Conservation (phyloP, 345 rosid genomes). For the Leavenworthia alabamica region DNA sequence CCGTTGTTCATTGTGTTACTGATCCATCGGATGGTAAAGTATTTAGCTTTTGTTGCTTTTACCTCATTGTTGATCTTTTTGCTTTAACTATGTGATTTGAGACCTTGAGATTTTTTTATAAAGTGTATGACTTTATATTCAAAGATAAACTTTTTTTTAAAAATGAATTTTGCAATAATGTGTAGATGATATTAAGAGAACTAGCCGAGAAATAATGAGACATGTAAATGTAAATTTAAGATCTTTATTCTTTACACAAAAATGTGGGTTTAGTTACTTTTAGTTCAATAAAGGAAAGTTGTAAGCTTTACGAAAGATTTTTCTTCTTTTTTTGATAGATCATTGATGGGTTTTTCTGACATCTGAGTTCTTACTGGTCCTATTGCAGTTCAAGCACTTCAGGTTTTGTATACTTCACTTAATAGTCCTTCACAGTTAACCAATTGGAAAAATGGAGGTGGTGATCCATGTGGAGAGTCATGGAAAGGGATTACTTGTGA, state of each 20-base stretch:
- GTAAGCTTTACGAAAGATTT: constrained; percentile 13
- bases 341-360: neutral
- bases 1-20: constrained; percentile 38
- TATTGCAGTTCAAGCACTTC: constrained; percentile 81
- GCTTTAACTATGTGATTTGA: constrained; percentile 1
- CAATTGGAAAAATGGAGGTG: constrained; percentile 71
- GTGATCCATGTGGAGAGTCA: constrained; percentile 94
- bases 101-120: neutral
- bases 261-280: neutral
- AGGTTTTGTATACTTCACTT: constrained; percentile 66
- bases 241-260: neutral
- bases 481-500: constrained; percentile 91
- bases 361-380: constrained; percentile 7
- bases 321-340: constrained; percentile 12
- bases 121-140: constrained; percentile 20
- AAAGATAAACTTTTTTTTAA: neutral
- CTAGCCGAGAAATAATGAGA: constrained; percentile 13
- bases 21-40: constrained; percentile 48
- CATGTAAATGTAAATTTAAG: constrained; percentile 12
- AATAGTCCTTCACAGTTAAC: constrained; percentile 80
- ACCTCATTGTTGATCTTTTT: neutral
- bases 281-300: constrained; percentile 8
- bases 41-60: neutral
- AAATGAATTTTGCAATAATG: neutral
- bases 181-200: constrained; percentile 25